Base-by-base conservation (phyloP, 177 flowering plant species). In the Vitis hybrid region DNA sequence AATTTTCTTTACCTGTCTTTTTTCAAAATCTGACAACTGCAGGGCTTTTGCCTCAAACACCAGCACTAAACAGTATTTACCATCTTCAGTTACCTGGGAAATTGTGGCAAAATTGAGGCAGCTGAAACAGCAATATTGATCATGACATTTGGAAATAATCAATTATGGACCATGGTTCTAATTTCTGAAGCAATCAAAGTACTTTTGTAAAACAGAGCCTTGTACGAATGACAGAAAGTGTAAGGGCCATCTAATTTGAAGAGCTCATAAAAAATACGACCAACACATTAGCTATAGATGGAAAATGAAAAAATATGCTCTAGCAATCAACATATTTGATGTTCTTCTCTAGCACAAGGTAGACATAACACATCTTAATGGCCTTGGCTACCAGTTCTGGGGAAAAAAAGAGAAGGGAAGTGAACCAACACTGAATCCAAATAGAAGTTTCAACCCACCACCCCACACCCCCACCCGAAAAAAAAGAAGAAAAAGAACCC, bases 31-130 rank as follows among this genome's bases (percentile, higher is more conserved):
- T 67, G 96, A 88, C 72, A 93, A 72, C 77, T 89, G 78, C 68
- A 93, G 80, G 62, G 86, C 88, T 80, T 93, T 92, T 60, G 98
- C 98, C 80, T 93, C 90, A 71, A 95, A 93, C 52, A 87, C 87
- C 72, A 95, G 81, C 24, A 88, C 92, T 72, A 95, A 80, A 71
- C 86, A 79, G 81, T 95, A 93, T 81, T 74, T 91, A 11, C 99
- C 98, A 82, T 92, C 95, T 77, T 87, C 91, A 65, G 91, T 89
- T 47, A 89, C 95, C 98, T 95, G 76, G 28, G 47, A 63, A 13
- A 70, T 31, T 11, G 28, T 17, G 28, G 57, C 49, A 68, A 63
- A 66, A 64, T 62, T 38, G 64, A 81, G 63, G 62, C 44, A 53
- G 67, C 17, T 66, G 61, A 17, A 65, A 52, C 12, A 3, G 44